Evolutionary conservation across 2,329 filamentous ascomycete species (phyloP), one percentile per base, ranked within the genome.

Genomic region (Sclerotiophoma versabilis): DNA sequence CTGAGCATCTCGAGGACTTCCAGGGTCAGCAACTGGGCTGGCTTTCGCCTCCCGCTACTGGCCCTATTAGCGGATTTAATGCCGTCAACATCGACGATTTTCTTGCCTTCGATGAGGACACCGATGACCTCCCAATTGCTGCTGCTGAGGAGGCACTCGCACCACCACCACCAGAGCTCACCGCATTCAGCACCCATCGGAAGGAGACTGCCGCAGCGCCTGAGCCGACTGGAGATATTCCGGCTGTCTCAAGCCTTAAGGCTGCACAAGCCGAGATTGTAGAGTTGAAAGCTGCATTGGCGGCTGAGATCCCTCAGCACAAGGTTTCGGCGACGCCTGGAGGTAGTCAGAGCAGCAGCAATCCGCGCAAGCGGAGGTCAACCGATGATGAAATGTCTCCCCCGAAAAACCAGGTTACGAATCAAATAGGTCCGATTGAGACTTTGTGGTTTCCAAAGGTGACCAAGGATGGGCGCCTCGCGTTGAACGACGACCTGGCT

Each of bases 401-500:
- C 2, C 38, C 47, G 0, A 43, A 43, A 23, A 36, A 27, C 14
- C 38, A 43, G 17, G 20, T 8, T 1, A 25, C 27, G 5, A 39
- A 7, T 1, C 26, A 41, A 1, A 15, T 39, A 12, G 44, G 48
- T 10, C 48, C 57, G 0, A 49, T 53, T 3, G 57, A 59, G 48
- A 39, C 57, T 17, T 30, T 56, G 44, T 59, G 57, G 57, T 49
- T 44, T 34, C 20, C 36, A 11, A 44, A 41, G 23, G 29, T 43
- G 15, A 43, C 37, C 10, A 9, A 23, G 19, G 38, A 25, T n/a
- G 38, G 43, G 25, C 15, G 33, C 4, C 22, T n/a, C 12, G 23
- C 38, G 1, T 34, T 27, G n/a, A 1, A 7, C 4, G n/a, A 15
- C 6, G 23, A 36, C 11, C 30, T 30, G 10, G 17, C 29, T 43